These are phyloP conservation scores for Backusella mclennaniae DNA, from an alignment of 192 early-diverging fungal species.

Conservation along the genomic window DNA sequence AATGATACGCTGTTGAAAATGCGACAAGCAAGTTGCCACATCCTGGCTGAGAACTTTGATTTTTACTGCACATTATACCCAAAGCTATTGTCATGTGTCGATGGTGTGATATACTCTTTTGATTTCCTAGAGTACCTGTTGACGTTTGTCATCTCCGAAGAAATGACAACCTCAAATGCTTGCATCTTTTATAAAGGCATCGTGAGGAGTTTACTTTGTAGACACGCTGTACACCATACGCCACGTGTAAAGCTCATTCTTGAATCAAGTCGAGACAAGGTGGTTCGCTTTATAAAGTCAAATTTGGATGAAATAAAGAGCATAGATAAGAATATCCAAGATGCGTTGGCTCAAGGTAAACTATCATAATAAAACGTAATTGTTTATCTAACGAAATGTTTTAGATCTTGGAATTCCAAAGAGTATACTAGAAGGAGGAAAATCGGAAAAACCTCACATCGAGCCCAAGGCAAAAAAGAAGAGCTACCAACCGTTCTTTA, in stretches of 20 bases:
- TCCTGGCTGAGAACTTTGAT: slow-evolving; percentile 25
- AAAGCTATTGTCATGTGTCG: slow-evolving; percentile 30
- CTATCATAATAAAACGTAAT: background rate
- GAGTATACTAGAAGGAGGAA: background rate
- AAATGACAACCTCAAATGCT: slow-evolving; percentile 25
- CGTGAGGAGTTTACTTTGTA: slow-evolving; percentile 19
- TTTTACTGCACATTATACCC: slow-evolving; percentile 35
- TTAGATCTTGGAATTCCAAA: slow-evolving; percentile 9
- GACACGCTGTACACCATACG: slow-evolving; percentile 17
- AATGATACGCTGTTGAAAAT: slow-evolving; percentile 2
- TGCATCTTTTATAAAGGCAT: slow-evolving; percentile 30
- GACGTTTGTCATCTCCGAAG: slow-evolving; percentile 11
- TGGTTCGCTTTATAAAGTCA: slow-evolving; percentile 7
- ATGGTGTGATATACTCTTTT: slow-evolving; percentile 32
- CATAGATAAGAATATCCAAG: slow-evolving; percentile 12
- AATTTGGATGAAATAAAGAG: slow-evolving; percentile 1
- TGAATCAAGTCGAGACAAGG: slow-evolving; percentile 11
- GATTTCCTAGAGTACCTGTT: slow-evolving; percentile 33
- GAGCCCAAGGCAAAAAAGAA: background rate
- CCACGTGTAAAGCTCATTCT: slow-evolving; percentile 6
- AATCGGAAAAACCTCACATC: background rate
- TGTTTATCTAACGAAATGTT: background rate
- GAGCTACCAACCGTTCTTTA: background rate
- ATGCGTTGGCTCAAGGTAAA: slow-evolving; percentile 23
- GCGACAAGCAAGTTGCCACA: slow-evolving; percentile 6